These are phyloP conservation scores for Talinum fruticosum DNA, from an alignment of 148 eudicot species.

Conservation along the genomic window DNA sequence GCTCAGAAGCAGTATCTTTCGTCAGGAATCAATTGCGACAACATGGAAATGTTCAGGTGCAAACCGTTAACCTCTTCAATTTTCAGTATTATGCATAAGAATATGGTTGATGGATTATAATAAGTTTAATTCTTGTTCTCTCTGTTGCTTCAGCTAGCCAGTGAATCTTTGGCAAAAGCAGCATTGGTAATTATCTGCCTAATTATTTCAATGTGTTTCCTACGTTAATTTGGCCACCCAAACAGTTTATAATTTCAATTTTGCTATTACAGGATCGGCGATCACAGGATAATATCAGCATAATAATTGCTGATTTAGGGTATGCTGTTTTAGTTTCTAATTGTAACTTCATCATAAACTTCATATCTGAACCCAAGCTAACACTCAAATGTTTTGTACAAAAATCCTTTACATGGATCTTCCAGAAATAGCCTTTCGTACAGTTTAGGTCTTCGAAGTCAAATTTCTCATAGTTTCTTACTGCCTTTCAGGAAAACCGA, in stretches of 20 bases:
- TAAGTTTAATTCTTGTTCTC: background rate
- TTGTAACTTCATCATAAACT: background rate
- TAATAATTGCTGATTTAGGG: conserved; percentile 83
- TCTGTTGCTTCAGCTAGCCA: conserved; percentile 56
- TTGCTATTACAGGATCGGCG: conserved; percentile 57
- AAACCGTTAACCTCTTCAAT: conserved; percentile 3
- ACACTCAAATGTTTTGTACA: no score
- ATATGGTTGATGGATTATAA: background rate
- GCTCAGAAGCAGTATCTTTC: conserved; percentile 71
- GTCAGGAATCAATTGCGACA: conserved; percentile 73
- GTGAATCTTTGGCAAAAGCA: conserved; percentile 69
- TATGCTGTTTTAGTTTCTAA: conserved; percentile 29
- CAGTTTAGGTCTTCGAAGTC: background rate
- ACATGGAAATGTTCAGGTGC: conserved; percentile 94
- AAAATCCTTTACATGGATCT: background rate
- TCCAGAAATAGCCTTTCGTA: no score
- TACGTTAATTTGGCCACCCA: background rate
- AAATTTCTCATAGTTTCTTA: background rate
- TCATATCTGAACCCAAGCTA: background rate
- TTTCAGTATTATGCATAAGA: background rate
- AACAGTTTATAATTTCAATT: conserved; percentile 3
- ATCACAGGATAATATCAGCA: conserved; percentile 89
- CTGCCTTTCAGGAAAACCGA: conserved; percentile 54
- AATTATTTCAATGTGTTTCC: background rate
- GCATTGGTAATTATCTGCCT: conserved; percentile 62